These are phyloP conservation scores for Penicillium cosmopolitanum DNA, from an alignment of 495 filamentous ascomycete genomes.

Conservation along the genomic window DNA sequence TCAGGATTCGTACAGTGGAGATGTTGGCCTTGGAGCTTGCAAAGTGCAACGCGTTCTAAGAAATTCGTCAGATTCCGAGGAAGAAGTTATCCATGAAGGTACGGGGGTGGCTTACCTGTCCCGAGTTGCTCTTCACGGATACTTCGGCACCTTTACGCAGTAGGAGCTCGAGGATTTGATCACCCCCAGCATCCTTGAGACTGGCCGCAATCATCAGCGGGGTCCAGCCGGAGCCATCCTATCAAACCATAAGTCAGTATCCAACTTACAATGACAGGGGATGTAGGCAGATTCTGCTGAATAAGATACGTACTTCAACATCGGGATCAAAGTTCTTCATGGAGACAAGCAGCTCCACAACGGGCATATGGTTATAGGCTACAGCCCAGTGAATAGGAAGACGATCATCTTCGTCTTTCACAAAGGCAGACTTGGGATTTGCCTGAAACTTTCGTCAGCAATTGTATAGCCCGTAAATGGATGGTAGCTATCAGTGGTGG, in stretches of 20 bases:
- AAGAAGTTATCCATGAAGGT: not conserved
- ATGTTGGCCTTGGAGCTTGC: constrained; percentile 86
- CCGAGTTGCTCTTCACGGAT: constrained; percentile 70
- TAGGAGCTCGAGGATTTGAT: constrained; percentile 66
- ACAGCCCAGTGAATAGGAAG: constrained; percentile 95
- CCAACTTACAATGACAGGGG: not conserved
- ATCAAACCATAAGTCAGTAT: not conserved
- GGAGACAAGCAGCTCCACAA: constrained; percentile 70
- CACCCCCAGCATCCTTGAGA: constrained; percentile 64
- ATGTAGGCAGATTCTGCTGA: not conserved
- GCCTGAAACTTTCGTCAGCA: constrained; percentile 51
- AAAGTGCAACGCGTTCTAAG: constrained; percentile 85
- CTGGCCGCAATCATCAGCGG: constrained; percentile 91
- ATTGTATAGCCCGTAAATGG: not conserved
- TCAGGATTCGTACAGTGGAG: constrained; percentile 74
- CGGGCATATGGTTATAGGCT: constrained; percentile 77
- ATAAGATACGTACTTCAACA: constrained; percentile 60
- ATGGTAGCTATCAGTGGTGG: constrained; percentile 8
- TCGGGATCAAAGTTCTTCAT: constrained; percentile 83
- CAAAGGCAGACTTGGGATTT: constrained; percentile 74
- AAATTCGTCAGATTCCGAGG: not conserved
- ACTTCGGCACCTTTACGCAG: constrained; percentile 83
- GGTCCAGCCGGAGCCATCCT: constrained; percentile 93
- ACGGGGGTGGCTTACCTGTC: constrained; percentile 50
- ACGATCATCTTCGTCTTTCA: constrained; percentile 85